Conservation (phyloP, 2,329 filamentous ascomycete species). For the Penicillium palitans region DNA sequence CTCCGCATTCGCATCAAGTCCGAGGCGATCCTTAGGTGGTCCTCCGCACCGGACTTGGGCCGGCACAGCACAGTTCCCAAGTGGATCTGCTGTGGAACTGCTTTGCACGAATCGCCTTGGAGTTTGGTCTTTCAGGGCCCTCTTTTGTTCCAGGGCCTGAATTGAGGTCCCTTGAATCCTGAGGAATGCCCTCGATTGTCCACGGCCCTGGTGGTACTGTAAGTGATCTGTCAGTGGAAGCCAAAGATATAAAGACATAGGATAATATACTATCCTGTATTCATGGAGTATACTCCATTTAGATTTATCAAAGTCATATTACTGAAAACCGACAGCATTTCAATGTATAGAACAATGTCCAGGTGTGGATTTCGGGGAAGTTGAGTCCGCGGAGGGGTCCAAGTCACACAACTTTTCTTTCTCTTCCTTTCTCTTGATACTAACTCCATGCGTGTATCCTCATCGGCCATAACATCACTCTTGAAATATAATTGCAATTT, state of each 20-base stretch:
- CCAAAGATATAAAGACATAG: neutral
- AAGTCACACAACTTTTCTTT: conserved; percentile 1
- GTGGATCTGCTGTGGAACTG: conserved; percentile 16
- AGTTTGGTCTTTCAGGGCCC: neutral
- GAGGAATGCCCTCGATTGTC: neutral
- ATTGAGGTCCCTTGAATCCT: neutral
- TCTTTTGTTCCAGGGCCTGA: neutral
- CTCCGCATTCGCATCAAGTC: conserved; percentile 42
- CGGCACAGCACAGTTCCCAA: conserved; percentile 7
- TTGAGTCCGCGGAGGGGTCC: neutral
- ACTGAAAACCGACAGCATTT: neutral
- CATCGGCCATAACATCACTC: neutral
- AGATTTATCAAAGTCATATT: neutral
- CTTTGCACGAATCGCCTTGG: conserved; percentile 8
- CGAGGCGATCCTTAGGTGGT: conserved; percentile 24
- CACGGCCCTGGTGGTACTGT: neutral
- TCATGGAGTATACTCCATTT: neutral
- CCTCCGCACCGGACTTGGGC: conserved; percentile 37
- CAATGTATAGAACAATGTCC: neutral
- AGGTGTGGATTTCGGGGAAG: neutral
- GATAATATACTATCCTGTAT: neutral
- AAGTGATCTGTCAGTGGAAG: neutral
- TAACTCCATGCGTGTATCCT: no score
- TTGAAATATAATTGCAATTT: neutral
- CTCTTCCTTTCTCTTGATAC: neutral